These are phyloP conservation scores for Chlamydomonas schloesseri DNA, from an alignment of 139 green algal genomes.

Conservation along the genomic window DNA sequence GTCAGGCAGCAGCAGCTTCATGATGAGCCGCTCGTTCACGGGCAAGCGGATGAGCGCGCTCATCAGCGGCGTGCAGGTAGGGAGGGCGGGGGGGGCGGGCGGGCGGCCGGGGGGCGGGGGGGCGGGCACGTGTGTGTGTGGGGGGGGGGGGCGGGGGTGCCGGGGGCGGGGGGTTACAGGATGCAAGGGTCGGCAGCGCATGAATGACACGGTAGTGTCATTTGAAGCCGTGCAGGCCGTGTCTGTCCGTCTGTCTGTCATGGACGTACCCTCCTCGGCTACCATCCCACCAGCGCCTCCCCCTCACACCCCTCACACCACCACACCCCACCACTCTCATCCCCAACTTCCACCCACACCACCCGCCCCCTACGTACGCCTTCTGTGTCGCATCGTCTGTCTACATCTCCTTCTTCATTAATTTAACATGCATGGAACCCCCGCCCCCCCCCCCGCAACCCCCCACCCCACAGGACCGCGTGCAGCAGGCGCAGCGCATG, in stretches of 20 bases:
- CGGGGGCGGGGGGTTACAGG: background rate
- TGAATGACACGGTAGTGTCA: too few relatives aligned
- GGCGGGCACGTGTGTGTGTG: background rate
- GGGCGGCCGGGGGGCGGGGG: background rate
- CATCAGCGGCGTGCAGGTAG: slow-evolving; percentile 43
- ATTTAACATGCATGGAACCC: too few relatives aligned
- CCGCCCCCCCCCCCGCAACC: background rate
- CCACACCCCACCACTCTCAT: background rate
- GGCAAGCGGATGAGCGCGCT: slow-evolving; percentile 48
- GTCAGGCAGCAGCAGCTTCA: too few relatives aligned
- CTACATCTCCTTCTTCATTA: too few relatives aligned
- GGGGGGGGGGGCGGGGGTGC: background rate
- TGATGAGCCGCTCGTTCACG: slow-evolving; percentile 3
- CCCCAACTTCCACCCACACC: too few relatives aligned
- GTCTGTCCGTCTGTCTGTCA: too few relatives aligned
- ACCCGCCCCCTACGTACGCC: too few relatives aligned
- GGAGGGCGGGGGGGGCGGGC: background rate
- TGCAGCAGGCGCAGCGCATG: slow-evolving; percentile 51
- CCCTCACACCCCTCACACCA: background rate
- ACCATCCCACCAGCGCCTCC: background rate
- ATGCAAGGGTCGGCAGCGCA: too few relatives aligned
- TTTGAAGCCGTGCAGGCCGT: too few relatives aligned
- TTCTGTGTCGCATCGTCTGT: too few relatives aligned
- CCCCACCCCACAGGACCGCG: slow-evolving; percentile 15
- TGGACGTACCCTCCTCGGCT: background rate